Percentiles rank a stretch among this genome's conserved stretches.
Conservation (phyloP, 2,329 filamentous ascomycete species). For the Ilyonectria mors-panacis region DNA sequence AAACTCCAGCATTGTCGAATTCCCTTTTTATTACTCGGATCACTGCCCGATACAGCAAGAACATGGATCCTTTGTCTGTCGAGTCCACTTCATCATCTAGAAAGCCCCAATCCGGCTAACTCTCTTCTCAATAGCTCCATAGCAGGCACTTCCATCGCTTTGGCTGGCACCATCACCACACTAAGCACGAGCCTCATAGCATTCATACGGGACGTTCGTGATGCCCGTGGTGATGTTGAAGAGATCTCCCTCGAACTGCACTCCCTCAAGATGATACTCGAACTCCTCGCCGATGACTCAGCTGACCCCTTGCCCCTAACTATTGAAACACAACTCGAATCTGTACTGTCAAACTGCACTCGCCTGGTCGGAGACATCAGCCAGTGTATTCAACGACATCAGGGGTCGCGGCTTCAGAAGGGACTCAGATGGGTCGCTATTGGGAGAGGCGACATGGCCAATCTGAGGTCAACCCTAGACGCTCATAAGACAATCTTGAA, state of each 20-base stretch:
- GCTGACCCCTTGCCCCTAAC: neutral
- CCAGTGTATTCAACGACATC: neutral
- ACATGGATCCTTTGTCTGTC: neutral
- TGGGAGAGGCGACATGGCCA: neutral
- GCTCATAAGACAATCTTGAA: neutral
- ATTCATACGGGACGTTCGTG: slow-evolving; percentile 4
- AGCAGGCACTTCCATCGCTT: neutral
- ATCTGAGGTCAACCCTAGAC: neutral
- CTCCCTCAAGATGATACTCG: neutral
- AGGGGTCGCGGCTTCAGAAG: neutral
- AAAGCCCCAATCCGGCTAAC: neutral
- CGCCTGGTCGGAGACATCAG: neutral
- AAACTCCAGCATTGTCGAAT: too few species aligned
- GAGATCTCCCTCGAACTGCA: neutral
- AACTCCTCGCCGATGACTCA: neutral
- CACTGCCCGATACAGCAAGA: too few species aligned
- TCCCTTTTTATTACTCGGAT: too few species aligned
- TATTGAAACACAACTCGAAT: neutral
- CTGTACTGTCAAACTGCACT: neutral
- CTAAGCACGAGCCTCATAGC: neutral
- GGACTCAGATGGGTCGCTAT: neutral
- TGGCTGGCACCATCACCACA: neutral
- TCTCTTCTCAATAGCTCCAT: neutral
- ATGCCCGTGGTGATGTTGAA: neutral
- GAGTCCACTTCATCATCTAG: neutral